Conservation (phyloP, 768 basidiomycete genomes). For the Brasilioporus rufonigricans region DNA sequence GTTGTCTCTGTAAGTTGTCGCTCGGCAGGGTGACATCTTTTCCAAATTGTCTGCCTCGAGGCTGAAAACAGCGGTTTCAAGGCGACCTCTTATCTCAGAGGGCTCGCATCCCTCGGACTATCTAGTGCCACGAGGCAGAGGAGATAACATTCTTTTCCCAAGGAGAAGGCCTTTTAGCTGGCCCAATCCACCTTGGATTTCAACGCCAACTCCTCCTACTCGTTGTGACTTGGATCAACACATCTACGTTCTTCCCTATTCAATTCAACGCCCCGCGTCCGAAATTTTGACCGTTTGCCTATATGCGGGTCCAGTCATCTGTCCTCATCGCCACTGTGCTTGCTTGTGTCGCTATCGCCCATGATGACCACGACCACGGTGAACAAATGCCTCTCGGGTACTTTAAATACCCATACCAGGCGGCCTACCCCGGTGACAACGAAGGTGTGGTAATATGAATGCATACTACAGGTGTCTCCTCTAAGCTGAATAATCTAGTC, state of each 20-base stretch:
- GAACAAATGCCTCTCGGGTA: conserved; percentile 67
- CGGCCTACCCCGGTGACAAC: conserved; percentile 50
- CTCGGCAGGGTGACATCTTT: neutral
- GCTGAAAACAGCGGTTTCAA: conserved; percentile 37
- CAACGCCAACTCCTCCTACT: neutral
- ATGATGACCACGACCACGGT: conserved; percentile 39
- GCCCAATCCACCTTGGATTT: neutral
- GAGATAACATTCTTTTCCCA: conserved; percentile 26
- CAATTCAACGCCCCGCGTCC: neutral
- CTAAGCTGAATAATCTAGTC: conserved; percentile 37
- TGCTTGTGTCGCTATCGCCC: conserved; percentile 30
- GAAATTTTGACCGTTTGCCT: neutral
- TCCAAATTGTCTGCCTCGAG: conserved; percentile 41
- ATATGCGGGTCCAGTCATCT: conserved; percentile 25
- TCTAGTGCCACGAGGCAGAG: conserved; percentile 19
- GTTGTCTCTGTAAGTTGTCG: conserved; percentile 7
- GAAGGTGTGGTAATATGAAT: conserved; percentile 43
- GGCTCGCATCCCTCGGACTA: conserved; percentile 14
- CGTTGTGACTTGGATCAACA: neutral
- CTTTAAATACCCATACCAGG: conserved; percentile 63
- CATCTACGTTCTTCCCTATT: neutral
- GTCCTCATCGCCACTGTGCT: conserved; percentile 28
- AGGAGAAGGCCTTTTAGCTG: conserved; percentile 22
- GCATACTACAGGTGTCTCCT: neutral
- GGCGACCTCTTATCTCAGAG: conserved; percentile 11